A percentile compares a stretch with the other conserved stretches of the same genome.
phyloP scores from a whole-genome alignment of 2,329 filamentous ascomycete genomes.

The Endoconidiophora laricicola region DNA sequence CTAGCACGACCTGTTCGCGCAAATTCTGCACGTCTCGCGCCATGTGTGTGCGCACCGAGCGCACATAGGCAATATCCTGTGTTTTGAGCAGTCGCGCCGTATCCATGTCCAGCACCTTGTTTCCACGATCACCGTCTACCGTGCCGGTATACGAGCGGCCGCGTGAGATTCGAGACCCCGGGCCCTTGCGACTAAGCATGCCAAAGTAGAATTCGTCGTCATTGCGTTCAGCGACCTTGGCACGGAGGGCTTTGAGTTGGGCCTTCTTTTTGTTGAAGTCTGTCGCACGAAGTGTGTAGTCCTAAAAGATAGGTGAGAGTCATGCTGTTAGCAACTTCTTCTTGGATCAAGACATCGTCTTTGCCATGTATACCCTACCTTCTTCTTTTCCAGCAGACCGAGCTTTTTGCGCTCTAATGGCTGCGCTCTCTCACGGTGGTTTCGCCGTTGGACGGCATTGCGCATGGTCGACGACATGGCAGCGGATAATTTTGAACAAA shows the following conservation, averaged over 20 bases:
- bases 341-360: not conserved
- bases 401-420: constrained; percentile 68
- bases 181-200: constrained; percentile 47
- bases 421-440: constrained; percentile 82
- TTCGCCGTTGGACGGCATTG: constrained; percentile 58
- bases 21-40: constrained; percentile 39
- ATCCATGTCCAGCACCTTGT: constrained; percentile 37
- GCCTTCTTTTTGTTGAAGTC: constrained; percentile 51
- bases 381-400: constrained; percentile 91
- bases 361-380: constrained; percentile 30
- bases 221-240: constrained; percentile 48
- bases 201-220: constrained; percentile 60
- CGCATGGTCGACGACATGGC: constrained; percentile 39
- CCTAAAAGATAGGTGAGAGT: constrained; percentile 21
- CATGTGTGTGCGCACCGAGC: constrained; percentile 43
- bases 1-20: constrained; percentile 35
- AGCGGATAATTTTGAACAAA: too few relatives aligned
- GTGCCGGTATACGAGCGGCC: constrained; percentile 38
- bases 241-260: constrained; percentile 39
- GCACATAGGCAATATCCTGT: constrained; percentile 48
- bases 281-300: constrained; percentile 47
- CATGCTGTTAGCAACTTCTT: not conserved
- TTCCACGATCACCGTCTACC: constrained; percentile 40
- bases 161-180: constrained; percentile 30
- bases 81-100: constrained; percentile 49